These are phyloP conservation scores for Kernera saxatilis DNA, from an alignment of 345 rosid genomes.

Conservation along the genomic window DNA sequence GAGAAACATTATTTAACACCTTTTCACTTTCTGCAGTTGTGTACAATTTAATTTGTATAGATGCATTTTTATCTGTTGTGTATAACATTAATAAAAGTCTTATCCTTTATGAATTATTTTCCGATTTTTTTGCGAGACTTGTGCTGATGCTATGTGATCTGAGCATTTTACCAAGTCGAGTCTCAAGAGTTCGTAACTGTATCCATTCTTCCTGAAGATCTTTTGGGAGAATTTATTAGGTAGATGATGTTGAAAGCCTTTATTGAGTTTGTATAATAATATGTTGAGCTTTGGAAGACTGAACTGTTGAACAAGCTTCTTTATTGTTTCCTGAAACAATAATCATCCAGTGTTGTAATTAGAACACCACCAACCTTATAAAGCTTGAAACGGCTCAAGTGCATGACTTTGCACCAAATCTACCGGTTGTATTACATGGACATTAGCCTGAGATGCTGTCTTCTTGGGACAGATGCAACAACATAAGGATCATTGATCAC, in stretches of 20 bases:
- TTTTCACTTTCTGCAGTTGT: too few relatives aligned
- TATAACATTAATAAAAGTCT: too few relatives aligned
- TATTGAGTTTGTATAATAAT: background rate
- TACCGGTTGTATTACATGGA: background rate
- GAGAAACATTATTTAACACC: too few relatives aligned
- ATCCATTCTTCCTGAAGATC: too few relatives aligned
- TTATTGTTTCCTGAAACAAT: background rate
- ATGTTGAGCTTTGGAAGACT: background rate
- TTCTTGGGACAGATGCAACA: background rate
- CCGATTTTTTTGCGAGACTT: too few relatives aligned
- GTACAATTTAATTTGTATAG: too few relatives aligned
- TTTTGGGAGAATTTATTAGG: too few relatives aligned
- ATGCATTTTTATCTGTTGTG: too few relatives aligned
- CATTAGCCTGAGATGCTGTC: background rate
- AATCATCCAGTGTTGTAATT: background rate
- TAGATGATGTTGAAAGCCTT: background rate
- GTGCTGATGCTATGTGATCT: too few relatives aligned
- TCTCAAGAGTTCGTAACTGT: too few relatives aligned
- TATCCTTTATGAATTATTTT: too few relatives aligned
- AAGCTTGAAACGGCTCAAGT: background rate
- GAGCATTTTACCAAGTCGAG: too few relatives aligned
- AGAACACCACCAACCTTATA: background rate
- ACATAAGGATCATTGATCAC: constrained; percentile 18
- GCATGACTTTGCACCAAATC: background rate
- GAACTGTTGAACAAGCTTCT: background rate